Conservation (phyloP, 2,329 filamentous ascomycete species). For the Pyrenophora teres region DNA sequence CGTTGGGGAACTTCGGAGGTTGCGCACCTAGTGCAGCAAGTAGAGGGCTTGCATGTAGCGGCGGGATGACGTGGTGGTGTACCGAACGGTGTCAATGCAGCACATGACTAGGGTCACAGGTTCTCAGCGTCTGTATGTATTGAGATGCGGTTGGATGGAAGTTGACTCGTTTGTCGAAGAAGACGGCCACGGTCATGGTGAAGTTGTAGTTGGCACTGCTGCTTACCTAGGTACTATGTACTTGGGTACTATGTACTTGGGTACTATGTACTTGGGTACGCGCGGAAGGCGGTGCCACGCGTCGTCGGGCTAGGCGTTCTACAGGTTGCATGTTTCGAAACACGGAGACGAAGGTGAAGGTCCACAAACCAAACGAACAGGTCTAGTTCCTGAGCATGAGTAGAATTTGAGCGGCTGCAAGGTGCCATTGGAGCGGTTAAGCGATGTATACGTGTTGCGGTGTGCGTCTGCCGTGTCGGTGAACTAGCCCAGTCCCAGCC, state of each 20-base stretch:
- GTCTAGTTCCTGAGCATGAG: constrained; percentile 1
- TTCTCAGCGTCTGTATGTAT: too few species aligned
- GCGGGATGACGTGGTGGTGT: too few species aligned
- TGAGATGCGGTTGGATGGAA: too few species aligned
- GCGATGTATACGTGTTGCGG: constrained; percentile 30
- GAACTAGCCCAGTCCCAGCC: constrained; percentile 23
- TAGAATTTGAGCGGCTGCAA: background rate
- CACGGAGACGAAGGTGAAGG: background rate
- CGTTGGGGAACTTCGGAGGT: constrained; percentile 26
- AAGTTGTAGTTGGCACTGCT: too few species aligned
- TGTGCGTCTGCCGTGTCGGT: constrained; percentile 25
- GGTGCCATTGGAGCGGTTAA: constrained; percentile 11
- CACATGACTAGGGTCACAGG: too few species aligned
- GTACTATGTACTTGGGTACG: too few species aligned
- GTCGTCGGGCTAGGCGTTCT: background rate
- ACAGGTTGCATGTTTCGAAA: constrained; percentile 2
- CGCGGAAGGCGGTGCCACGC: too few species aligned
- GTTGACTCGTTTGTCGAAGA: too few species aligned
- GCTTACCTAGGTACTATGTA: too few species aligned
- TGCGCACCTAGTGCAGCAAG: constrained; percentile 21
- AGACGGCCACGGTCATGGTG: too few species aligned
- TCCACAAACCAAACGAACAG: background rate
- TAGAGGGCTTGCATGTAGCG: background rate
- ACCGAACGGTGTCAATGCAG: too few species aligned
- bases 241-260: too few species aligned